A percentile compares a stretch with the other conserved stretches of the same genome.
Evolutionary conservation across 208 protist genomes (phyloP).

Genomic region (Borovskyia barvae): DNA sequence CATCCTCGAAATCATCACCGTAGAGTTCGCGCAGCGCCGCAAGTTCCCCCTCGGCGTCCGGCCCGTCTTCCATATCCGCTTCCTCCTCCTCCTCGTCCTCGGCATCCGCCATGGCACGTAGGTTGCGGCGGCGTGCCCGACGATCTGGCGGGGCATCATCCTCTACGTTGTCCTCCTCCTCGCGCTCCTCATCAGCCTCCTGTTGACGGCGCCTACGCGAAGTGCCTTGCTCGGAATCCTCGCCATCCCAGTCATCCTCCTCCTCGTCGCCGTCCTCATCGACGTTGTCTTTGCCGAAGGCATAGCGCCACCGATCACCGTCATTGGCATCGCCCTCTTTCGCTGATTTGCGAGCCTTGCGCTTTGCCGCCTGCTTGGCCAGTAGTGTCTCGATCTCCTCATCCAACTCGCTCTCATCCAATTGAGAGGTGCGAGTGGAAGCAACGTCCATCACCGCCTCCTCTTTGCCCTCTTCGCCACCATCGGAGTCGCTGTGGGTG

Average conservation of each 20-base stretch:
- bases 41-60: slow-evolving; percentile 62
- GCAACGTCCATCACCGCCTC: slow-evolving; percentile 15
- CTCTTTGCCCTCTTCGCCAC: slow-evolving; percentile 2
- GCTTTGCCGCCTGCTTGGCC: slow-evolving; percentile 19
- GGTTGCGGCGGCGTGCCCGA: slow-evolving; percentile 33
- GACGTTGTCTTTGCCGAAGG: slow-evolving; percentile 65
- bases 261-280: slow-evolving; percentile 38
- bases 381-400: slow-evolving; percentile 76
- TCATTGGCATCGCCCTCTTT: slow-evolving; percentile 19
- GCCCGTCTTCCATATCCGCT: slow-evolving; percentile 40
- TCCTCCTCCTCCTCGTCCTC: slow-evolving; percentile 41
- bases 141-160: slow-evolving; percentile 4
- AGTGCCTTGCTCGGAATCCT: slow-evolving; percentile 26
- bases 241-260: slow-evolving; percentile 35
- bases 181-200: slow-evolving; percentile 27
- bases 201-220: slow-evolving; percentile 33
- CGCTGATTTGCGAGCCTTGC: slow-evolving; percentile 16
- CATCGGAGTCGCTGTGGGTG: slow-evolving; percentile 2
- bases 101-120: slow-evolving; percentile 35
- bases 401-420: slow-evolving; percentile 80
- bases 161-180: slow-evolving; percentile 35
- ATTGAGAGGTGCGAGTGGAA: slow-evolving; percentile 35
- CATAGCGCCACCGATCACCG: slow-evolving; percentile 77
- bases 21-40: slow-evolving; percentile 85
- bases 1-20: slow-evolving; percentile 84